A percentile compares a stretch with the other conserved stretches of the same genome.
Evolutionary conservation across 768 basidiomycete species (phyloP).

Genomic region (Megacollybia marginata): DNA sequence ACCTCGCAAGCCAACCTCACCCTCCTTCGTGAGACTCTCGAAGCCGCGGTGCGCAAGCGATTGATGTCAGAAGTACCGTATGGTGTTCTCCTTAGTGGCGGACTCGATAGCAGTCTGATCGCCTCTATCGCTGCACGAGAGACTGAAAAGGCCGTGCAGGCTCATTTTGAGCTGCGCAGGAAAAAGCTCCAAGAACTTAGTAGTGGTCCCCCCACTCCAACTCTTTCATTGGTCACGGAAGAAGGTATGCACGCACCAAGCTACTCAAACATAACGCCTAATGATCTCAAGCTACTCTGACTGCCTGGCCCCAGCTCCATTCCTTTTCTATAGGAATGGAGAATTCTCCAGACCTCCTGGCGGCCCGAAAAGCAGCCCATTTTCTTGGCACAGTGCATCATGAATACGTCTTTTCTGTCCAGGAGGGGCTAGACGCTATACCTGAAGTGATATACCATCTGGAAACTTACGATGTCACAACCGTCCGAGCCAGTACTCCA

Average conservation of each 20-base stretch:
- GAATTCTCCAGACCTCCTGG: conserved; percentile 90
- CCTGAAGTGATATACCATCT: conserved; percentile 97
- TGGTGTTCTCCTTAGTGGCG: conserved; percentile 92
- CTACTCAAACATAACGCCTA: too few species aligned
- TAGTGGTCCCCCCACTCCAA: conserved; percentile 55
- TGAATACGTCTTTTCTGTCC: conserved; percentile 96
- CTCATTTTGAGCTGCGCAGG: conserved; percentile 67
- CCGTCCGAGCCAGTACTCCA: conserved; percentile 93
- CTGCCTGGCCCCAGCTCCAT: conserved; percentile 92
- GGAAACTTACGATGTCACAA: conserved; percentile 98
- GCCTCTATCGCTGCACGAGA: conserved; percentile 92
- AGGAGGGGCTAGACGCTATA: conserved; percentile 95
- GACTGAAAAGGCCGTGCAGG: conserved; percentile 83
- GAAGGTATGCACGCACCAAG: conserved; percentile 33
- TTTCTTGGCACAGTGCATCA: conserved; percentile 94
- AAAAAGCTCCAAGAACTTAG: conserved; percentile 43
- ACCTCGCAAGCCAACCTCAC: conserved; percentile 56
- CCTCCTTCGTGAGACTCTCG: conserved; percentile 71
- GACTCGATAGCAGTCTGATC: conserved; percentile 92
- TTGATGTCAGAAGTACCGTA: conserved; percentile 99
- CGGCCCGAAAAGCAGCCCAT: conserved; percentile 88
- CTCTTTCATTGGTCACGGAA: conserved; percentile 36
- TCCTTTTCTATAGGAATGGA: conserved; percentile 96
- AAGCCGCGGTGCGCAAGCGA: conserved; percentile 88
- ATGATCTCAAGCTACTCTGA: conserved; percentile 50